Percentiles rank a stretch among this genome's conserved stretches.
These are phyloP conservation scores for Mallotus repandus DNA, from an alignment of 441 rosid genomes.

Conservation along the genomic window DNA sequence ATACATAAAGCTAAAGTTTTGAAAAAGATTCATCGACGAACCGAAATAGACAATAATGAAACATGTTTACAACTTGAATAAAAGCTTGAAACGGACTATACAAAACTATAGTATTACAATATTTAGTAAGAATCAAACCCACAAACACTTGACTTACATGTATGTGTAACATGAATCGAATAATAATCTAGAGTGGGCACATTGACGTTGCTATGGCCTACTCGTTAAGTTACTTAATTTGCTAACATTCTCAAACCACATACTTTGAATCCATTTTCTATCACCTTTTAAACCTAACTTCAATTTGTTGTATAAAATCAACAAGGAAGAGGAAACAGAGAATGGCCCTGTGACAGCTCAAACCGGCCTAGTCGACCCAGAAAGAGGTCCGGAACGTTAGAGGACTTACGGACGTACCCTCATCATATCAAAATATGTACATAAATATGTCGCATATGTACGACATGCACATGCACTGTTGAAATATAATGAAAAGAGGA, in stretches of 20 bases:
- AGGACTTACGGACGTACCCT: conserved; percentile 32
- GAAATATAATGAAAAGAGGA: background rate
- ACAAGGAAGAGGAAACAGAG: background rate
- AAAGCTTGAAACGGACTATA: background rate
- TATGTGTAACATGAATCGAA: no score
- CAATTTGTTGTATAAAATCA: background rate
- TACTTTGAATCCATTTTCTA: no score
- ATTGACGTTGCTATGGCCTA: no score
- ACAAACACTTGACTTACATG: no score
- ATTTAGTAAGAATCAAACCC: no score
- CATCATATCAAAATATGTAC: background rate
- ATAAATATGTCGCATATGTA: no score
- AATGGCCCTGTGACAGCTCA: conserved; percentile 22
- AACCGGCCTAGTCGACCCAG: background rate
- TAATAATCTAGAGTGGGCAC: no score
- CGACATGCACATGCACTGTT: conserved; percentile 23
- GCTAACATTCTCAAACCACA: conserved; percentile 6
- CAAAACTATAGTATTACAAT: background rate
- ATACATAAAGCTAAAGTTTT: background rate
- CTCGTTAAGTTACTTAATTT: background rate
- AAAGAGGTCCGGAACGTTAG: no score
- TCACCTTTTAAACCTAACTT: background rate
- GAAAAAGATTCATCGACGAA: background rate
- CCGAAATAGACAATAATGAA: background rate
- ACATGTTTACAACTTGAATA: background rate